phyloP scores from a whole-genome alignment of 768 basidiomycete species.

The Gymnopilus junonius region DNA sequence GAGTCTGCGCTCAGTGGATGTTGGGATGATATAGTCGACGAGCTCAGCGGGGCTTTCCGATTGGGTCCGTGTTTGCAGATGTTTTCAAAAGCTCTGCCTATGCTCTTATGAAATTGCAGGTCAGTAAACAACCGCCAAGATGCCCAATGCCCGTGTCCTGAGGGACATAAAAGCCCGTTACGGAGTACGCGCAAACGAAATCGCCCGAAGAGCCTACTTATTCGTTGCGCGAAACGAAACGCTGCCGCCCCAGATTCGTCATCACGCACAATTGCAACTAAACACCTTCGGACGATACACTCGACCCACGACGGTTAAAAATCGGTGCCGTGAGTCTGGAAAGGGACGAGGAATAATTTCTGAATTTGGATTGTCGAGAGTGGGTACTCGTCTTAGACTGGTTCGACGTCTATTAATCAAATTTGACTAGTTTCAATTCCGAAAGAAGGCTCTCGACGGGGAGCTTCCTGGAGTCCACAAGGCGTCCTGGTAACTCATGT shows the following conservation, averaged over 20 bases:
- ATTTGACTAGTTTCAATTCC: slow-evolving; percentile 79
- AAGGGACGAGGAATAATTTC: slow-evolving; percentile 87
- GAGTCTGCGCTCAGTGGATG: slow-evolving; percentile 5
- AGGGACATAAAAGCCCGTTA: slow-evolving; percentile 81
- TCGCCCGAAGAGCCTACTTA: slow-evolving; percentile 87
- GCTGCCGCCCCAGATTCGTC: slow-evolving; percentile 85
- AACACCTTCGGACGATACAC: slow-evolving; percentile 86
- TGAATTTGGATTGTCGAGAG: slow-evolving; percentile 87
- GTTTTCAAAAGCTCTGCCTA: slow-evolving; percentile 18
- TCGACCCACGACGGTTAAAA: slow-evolving; percentile 87
- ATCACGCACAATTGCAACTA: slow-evolving; percentile 92
- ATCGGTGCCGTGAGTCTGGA: slow-evolving; percentile 86
- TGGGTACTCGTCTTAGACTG: slow-evolving; percentile 34
- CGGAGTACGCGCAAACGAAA: slow-evolving; percentile 75
- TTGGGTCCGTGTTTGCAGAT: slow-evolving; percentile 41
- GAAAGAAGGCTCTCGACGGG: slow-evolving; percentile 78
- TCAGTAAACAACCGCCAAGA: slow-evolving; percentile 20
- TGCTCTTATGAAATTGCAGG: background rate
- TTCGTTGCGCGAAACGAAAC: slow-evolving; percentile 92
- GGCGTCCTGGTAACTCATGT: slow-evolving; percentile 80
- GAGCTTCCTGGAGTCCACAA: slow-evolving; percentile 89
- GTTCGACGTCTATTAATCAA: background rate
- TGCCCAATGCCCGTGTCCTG: slow-evolving; percentile 57
- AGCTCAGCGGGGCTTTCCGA: slow-evolving; percentile 25
- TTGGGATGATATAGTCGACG: background rate